These are phyloP conservation scores for Nothophoma quercina DNA, from an alignment of 2,329 filamentous ascomycete species.

Conservation along the genomic window DNA sequence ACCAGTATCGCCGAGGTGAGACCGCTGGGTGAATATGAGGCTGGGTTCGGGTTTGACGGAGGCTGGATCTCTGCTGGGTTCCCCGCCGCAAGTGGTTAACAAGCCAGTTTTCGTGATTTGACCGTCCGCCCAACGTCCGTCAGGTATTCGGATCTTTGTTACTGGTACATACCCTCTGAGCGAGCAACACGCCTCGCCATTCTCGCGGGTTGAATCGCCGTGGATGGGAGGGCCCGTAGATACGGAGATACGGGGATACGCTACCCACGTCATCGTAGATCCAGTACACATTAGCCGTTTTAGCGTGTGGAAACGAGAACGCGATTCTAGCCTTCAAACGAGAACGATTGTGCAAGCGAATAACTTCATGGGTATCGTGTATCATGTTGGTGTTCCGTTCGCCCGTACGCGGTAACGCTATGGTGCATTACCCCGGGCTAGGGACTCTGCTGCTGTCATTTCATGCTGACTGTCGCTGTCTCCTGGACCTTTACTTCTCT, in stretches of 20 bases:
- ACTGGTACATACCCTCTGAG: no score
- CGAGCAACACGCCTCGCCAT: no score
- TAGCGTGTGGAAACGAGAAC: not conserved
- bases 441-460: constrained; percentile 6
- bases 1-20: no score
- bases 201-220: no score
- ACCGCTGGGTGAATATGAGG: no score
- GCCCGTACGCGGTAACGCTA: not conserved
- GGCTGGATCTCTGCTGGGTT: not conserved
- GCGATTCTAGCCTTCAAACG: not conserved
- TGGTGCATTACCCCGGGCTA: not conserved
- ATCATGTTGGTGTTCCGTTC: not conserved
- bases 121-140: not conserved
- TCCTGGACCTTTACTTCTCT: constrained; percentile 3
- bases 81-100: not conserved
- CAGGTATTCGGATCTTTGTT: not conserved
- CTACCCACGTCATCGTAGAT: not conserved
- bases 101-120: not conserved
- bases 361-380: not conserved
- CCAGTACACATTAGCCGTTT: not conserved
- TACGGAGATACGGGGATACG: not conserved
- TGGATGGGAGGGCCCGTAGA: no score
- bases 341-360: not conserved
- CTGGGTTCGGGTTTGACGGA: no score
- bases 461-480: constrained; percentile 24